Evolutionary conservation across 2,329 filamentous ascomycete genomes (phyloP), one percentile per base, ranked within the genome.

Genomic region (Phyllosticta citribraziliensis): DNA sequence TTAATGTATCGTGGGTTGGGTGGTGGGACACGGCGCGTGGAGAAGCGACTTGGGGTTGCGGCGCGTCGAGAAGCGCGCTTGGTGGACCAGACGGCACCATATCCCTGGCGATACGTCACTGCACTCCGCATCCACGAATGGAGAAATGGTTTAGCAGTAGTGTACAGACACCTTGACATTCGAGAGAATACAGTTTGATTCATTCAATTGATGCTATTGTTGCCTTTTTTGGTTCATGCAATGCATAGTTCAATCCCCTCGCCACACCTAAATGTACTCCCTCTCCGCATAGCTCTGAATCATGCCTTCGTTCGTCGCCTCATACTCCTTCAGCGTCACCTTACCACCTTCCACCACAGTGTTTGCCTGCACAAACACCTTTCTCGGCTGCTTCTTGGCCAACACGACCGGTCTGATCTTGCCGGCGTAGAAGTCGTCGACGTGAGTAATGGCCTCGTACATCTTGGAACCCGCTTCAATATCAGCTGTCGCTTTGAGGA

Each of bases 291-390:
- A 74, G 55, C 73, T 75, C 66, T 70, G 66, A 57, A 75, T 70
- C 79, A 97, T 86, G 5, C 92, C 92, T 73, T 88, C 83, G 6
- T 87, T 78, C 5, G 84, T 89, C 0, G 91, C 82, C 67, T 95
- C 89, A 74, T 97, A 97, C 76, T 97, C 91, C 77, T 87, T 89
- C 74, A 96, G 75, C 14, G 80, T 81, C 30, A 95, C 89, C 72
- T 86, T 83, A 62, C 88, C 89, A 0, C 74, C 76, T 65, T 76
- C 74, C 51, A 94, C 70, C 61, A 86, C 82, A 0, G 93, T 97
- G 74, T 96, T 97, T 63, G 90, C 91, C 78, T 97, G 92, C 59
- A 97, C 91, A 77, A 96, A 97, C 53, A 97, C 87, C 79, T 92
- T 92, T 63, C 88, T 79, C n/a, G 89, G 88, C 75, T 89, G 88